Evolutionary conservation across 352 stramenopile species (phyloP).

Genomic region (Globisporangium cylindrosporum): DNA sequence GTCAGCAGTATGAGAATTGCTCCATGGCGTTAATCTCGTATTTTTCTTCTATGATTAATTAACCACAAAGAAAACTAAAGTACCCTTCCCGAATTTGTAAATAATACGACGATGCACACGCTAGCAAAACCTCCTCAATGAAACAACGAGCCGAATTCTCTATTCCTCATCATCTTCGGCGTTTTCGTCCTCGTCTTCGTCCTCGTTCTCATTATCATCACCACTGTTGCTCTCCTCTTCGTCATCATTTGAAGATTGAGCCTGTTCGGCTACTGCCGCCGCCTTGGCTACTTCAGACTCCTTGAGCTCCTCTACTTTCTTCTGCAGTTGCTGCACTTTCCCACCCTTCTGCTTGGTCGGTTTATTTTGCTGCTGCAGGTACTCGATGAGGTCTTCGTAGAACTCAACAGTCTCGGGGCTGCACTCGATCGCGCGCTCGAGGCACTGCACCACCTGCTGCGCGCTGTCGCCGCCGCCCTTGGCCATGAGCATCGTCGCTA

Average conservation of each 20-base stretch:
- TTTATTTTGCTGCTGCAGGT: constrained; percentile 29
- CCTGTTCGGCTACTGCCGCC: neutral
- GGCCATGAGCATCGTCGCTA: constrained; percentile 66
- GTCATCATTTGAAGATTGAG: constrained; percentile 2
- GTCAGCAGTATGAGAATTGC: neutral
- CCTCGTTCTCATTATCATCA: constrained; percentile 6
- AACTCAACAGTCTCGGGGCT: constrained; percentile 43
- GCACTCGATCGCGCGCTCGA: constrained; percentile 45
- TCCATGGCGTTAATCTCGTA: neutral
- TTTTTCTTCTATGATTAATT: neutral
- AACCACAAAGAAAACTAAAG: neutral
- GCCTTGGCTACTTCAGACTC: neutral
- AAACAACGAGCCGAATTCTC: neutral
- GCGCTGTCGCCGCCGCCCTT: constrained; percentile 22
- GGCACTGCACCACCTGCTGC: constrained; percentile 11
- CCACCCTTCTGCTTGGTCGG: constrained; percentile 20
- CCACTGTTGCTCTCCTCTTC: neutral
- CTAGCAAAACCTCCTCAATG: neutral
- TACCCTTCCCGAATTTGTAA: neutral
- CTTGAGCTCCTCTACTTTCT: constrained; percentile 6
- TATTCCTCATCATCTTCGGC: constrained; percentile 2
- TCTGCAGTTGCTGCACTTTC: constrained; percentile 21
- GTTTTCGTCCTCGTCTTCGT: neutral
- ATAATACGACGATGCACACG: neutral
- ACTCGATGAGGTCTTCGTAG: constrained; percentile 45